Evolutionary conservation across 768 basidiomycete genomes (phyloP).

Genomic region (Suillus occidentalis): DNA sequence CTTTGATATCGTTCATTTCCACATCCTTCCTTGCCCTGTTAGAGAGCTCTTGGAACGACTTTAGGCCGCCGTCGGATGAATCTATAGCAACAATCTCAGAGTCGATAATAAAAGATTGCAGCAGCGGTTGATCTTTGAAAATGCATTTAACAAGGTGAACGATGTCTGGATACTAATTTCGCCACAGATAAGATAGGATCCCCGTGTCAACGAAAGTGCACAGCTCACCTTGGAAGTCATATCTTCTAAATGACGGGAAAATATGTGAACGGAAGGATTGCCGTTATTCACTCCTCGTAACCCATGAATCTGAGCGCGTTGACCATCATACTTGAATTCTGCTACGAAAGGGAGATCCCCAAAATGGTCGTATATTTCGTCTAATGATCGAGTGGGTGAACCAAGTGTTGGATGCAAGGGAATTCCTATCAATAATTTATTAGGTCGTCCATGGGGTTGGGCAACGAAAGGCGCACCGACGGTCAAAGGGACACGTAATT

Average conservation of each 20-base stretch:
- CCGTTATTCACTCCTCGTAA: slow-evolving; percentile 27
- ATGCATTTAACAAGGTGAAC: slow-evolving; percentile 54
- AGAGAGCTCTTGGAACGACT: slow-evolving; percentile 85
- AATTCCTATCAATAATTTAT: slow-evolving; percentile 49
- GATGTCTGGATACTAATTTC: slow-evolving; percentile 77
- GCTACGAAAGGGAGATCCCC: slow-evolving; percentile 69
- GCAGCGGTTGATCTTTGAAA: slow-evolving; percentile 40
- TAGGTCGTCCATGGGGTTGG: slow-evolving; percentile 3
- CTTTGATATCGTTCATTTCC: slow-evolving; percentile 66
- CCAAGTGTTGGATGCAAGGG: slow-evolving; percentile 88
- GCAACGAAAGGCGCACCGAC: slow-evolving; percentile 53
- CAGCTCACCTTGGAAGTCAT: slow-evolving; percentile 80
- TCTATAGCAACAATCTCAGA: slow-evolving; percentile 89
- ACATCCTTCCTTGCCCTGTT: slow-evolving; percentile 86
- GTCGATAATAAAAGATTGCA: slow-evolving; percentile 74
- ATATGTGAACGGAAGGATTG: slow-evolving; percentile 54
- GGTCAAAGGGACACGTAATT: slow-evolving; percentile 59
- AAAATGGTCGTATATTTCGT: slow-evolving; percentile 77
- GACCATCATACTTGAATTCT: slow-evolving; percentile 92
- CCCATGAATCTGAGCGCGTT: slow-evolving; percentile 79
- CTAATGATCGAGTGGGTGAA: slow-evolving; percentile 79
- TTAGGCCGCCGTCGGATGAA: slow-evolving; percentile 55
- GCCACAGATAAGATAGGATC: slow-evolving; percentile 15
- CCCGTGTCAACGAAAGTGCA: slow-evolving; percentile 1
- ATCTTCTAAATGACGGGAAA: slow-evolving; percentile 88